Percentiles rank a stretch among this genome's conserved stretches.
Conservation (phyloP, 1,284 basidiomycete species). For the Rhodotorula sp. region DNA sequence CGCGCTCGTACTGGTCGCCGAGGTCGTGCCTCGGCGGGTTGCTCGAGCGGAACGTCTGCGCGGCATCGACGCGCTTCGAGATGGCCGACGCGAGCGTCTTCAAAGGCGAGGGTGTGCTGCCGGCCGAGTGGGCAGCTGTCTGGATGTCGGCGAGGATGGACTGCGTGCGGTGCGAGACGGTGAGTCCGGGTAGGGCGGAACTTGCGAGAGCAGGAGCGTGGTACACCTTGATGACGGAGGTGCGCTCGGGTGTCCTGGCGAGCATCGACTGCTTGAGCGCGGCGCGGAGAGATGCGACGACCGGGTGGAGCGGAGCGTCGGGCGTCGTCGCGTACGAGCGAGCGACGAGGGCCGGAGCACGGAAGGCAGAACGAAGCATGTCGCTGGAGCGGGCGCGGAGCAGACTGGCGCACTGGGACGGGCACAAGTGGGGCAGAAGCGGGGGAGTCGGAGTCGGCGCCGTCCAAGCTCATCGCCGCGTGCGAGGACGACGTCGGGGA, state of each 20-base stretch:
- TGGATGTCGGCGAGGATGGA: constrained; percentile 36
- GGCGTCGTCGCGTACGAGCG: constrained; percentile 16
- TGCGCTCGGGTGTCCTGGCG: constrained; percentile 21
- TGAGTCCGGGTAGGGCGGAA: not conserved
- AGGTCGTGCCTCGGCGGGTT: constrained; percentile 29
- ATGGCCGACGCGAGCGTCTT: constrained; percentile 32
- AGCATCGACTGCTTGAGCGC: constrained; percentile 36
- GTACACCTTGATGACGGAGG: constrained; percentile 28
- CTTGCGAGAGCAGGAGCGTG: too few relatives aligned
- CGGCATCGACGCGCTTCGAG: constrained; percentile 31
- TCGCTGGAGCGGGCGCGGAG: not conserved
- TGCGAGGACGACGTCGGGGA: too few relatives aligned
- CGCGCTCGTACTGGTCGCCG: constrained; percentile 30
- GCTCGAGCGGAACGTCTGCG: constrained; percentile 23
- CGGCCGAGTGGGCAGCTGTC: constrained; percentile 26
- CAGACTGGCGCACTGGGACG: not conserved
- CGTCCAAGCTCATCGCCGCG: too few relatives aligned
- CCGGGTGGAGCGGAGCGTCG: constrained; percentile 5
- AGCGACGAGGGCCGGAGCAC: not conserved
- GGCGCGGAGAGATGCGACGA: constrained; percentile 21
- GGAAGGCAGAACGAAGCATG: not conserved
- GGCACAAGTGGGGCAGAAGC: not conserved
- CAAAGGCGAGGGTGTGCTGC: constrained; percentile 18
- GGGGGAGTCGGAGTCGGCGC: too few relatives aligned
- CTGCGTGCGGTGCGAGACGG: not conserved